Conservation (phyloP, 805 yeast species). For the Lipomyces yamanashiensis region DNA sequence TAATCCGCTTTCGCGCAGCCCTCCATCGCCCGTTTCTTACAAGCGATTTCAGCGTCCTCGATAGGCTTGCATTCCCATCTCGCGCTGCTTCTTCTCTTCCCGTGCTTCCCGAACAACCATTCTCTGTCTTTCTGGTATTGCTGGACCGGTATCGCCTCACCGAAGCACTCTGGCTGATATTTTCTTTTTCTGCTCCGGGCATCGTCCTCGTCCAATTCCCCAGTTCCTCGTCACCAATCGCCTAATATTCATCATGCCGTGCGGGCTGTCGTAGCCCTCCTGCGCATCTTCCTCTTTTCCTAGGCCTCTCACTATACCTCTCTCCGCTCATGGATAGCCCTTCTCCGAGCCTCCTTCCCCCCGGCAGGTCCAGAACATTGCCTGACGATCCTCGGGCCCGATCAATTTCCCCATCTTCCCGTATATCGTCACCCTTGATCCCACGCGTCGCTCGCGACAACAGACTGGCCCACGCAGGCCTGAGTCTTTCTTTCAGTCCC, state of each 20-base stretch:
- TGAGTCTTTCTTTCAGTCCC: slow-evolving; percentile 8
- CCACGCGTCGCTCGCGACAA: slow-evolving; percentile 8
- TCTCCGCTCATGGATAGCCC: not conserved
- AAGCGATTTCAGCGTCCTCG: not conserved
- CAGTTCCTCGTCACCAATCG: not conserved
- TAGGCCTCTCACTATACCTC: not conserved
- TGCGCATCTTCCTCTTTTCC: not conserved
- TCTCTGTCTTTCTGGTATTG: not conserved
- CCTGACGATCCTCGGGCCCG: slow-evolving; percentile 7
- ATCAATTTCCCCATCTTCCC: slow-evolving; percentile 13
- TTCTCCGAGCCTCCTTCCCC: not conserved
- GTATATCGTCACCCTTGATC: slow-evolving; percentile 11
- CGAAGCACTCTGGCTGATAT: not conserved
- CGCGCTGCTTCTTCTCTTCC: not conserved
- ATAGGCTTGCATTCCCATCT: not conserved
- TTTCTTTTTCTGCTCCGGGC: not conserved
- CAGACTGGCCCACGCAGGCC: not conserved
- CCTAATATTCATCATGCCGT: slow-evolving; percentile 3
- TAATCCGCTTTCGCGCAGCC: slow-evolving; percentile 6
- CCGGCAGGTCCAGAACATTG: not conserved
- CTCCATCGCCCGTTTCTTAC: slow-evolving; percentile 9
- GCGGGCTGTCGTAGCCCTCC: slow-evolving; percentile 12
- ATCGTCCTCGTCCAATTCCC: not conserved
- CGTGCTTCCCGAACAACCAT: not conserved
- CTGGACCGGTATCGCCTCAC: not conserved